phyloP scores from a whole-genome alignment of 1,284 basidiomycete species.

The Trametes versicolor region DNA sequence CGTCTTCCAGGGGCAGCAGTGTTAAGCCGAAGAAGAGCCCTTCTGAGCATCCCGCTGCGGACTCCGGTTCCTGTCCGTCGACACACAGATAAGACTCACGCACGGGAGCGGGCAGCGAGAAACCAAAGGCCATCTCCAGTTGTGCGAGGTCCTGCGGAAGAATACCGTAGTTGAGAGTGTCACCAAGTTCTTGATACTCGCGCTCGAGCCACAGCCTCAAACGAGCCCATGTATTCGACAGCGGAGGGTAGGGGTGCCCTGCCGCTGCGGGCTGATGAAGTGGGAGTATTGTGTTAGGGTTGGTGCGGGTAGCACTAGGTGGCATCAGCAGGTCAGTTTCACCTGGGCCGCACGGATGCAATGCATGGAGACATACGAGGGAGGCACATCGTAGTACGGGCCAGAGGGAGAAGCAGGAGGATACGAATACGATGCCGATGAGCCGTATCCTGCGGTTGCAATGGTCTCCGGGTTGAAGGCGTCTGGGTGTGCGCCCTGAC shows the following conservation, averaged over 20 bases:
- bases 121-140: constrained; percentile 85
- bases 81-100: constrained; percentile 86
- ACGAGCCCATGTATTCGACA: constrained; percentile 82
- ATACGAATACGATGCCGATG: constrained; percentile 72
- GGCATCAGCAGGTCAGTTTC: constrained; percentile 24
- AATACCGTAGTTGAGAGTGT: constrained; percentile 91
- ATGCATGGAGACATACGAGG: constrained; percentile 57
- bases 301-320: constrained; percentile 52
- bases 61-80: constrained; percentile 92
- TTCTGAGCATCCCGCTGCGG: constrained; percentile 83
- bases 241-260: constrained; percentile 73
- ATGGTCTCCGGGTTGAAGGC: constrained; percentile 64
- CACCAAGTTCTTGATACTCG: constrained; percentile 90
- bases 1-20: constrained; percentile 87
- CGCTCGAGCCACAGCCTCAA: constrained; percentile 79
- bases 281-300: constrained; percentile 70
- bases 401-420: constrained; percentile 67
- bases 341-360: constrained; percentile 17
- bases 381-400: constrained; percentile 66
- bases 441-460: constrained; percentile 72
- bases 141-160: constrained; percentile 77
- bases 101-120: constrained; percentile 79
- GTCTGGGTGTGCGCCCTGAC: constrained; percentile 61
- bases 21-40: constrained; percentile 91
- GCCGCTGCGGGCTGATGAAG: constrained; percentile 59